A percentile compares a stretch with the other conserved stretches of the same genome.
Conservation (phyloP, 2,329 filamentous ascomycete genomes). For the Aspergillus ibericus region DNA sequence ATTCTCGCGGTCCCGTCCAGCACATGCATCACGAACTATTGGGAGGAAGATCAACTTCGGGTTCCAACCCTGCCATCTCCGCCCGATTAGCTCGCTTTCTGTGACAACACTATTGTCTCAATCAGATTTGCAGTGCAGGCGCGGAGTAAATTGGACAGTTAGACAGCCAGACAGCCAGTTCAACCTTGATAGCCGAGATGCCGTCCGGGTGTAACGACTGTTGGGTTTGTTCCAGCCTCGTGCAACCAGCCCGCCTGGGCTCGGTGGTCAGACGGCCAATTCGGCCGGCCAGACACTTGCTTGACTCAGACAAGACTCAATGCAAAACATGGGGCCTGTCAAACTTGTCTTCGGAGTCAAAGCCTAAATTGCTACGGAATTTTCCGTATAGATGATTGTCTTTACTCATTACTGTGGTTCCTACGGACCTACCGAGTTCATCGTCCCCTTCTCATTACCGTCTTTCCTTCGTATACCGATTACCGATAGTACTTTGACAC, state of each 20-base stretch:
- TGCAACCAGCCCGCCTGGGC: neutral
- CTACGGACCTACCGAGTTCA: neutral
- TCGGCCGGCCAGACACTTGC: neutral
- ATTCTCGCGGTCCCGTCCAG: neutral
- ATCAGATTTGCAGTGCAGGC: neutral
- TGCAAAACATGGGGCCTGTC: slow-evolving; percentile 1
- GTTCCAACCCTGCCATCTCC: neutral
- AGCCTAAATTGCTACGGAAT: too few relatives aligned
- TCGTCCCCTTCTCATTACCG: too few relatives aligned
- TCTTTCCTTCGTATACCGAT: too few relatives aligned
- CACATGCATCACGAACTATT: neutral
- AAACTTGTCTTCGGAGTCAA: neutral
- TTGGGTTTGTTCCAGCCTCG: neutral
- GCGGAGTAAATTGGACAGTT: neutral
- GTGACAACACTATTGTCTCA: slow-evolving; percentile 2
- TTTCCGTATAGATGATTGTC: too few relatives aligned
- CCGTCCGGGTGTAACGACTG: neutral
- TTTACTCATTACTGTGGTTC: too few relatives aligned
- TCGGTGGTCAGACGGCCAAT: neutral
- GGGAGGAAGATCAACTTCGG: neutral
- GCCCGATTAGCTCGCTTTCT: slow-evolving; percentile 3
- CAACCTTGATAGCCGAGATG: neutral
- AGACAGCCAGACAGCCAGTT: too few relatives aligned
- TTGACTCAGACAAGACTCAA: neutral
- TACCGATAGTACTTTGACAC: too few relatives aligned